Conservation (phyloP, 768 basidiomycete species). For the Lentinula raphanica region DNA sequence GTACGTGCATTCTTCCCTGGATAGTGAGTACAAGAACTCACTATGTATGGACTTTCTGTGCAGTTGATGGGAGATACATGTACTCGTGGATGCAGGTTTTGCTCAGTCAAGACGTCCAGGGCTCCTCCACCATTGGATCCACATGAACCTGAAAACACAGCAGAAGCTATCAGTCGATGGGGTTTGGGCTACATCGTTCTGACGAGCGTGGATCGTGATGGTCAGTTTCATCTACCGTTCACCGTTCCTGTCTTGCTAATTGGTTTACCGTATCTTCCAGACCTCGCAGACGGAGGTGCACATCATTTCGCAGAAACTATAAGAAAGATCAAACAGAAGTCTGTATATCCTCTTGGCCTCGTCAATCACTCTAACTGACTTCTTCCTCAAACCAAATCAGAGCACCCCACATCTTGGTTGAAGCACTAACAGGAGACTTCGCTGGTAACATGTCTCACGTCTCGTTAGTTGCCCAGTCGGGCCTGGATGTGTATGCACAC, state of each 20-base stretch:
- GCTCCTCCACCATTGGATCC: conserved; percentile 87
- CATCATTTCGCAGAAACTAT: conserved; percentile 96
- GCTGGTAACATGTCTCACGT: conserved; percentile 73
- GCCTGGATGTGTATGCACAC: conserved; percentile 96
- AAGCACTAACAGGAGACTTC: conserved; percentile 95
- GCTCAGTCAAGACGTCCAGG: conserved; percentile 91
- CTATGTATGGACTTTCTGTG: conserved; percentile 1
- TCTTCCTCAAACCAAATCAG: conserved; percentile 32
- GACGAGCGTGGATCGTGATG: conserved; percentile 95
- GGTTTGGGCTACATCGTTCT: conserved; percentile 96
- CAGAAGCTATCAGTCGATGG: conserved; percentile 97
- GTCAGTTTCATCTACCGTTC: conserved; percentile 35
- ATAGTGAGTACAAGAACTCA: conserved; percentile 1
- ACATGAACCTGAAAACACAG: conserved; percentile 96
- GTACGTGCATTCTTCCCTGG: conserved; percentile 34
- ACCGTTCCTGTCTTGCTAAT: conserved; percentile 2
- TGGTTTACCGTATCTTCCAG: conserved; percentile 32
- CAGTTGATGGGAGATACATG: conserved; percentile 99
- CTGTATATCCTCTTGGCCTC: conserved; percentile 13
- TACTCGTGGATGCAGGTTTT: conserved; percentile 96
- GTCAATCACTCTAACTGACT: not conserved
- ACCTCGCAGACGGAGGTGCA: conserved; percentile 88
- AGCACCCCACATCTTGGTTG: conserved; percentile 92
- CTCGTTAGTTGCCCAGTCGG: conserved; percentile 81
- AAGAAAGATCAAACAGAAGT: conserved; percentile 93